Evolutionary conservation across 129 eudicot genomes (phyloP).

Genomic region (Pseudognaphalium luteoalbum): DNA sequence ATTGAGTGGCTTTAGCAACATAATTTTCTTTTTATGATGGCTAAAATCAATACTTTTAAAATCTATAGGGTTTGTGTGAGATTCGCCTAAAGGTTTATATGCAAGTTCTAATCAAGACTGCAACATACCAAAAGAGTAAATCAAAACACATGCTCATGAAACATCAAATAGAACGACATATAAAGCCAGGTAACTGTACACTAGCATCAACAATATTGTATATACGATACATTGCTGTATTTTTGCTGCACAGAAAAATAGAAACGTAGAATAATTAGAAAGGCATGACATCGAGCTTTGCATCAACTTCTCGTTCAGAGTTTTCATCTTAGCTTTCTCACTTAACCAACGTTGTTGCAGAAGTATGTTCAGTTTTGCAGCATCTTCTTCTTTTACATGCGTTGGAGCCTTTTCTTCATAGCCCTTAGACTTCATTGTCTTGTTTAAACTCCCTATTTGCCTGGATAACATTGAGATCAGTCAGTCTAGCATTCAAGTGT

Average conservation of each 20-base stretch:
- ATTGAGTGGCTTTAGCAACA: too few species aligned
- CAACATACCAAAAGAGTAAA: too few species aligned
- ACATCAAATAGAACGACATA: too few species aligned
- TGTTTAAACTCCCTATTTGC: conserved; percentile 53
- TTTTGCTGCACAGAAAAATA: neutral
- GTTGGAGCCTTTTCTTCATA: conserved; percentile 71
- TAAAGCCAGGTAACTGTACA: too few species aligned
- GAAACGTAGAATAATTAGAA: neutral
- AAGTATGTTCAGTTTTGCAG: conserved; percentile 44
- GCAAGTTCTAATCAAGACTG: too few species aligned
- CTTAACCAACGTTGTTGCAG: conserved; percentile 53
- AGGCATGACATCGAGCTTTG: neutral
- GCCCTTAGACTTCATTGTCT: conserved; percentile 60
- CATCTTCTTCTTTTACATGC: conserved; percentile 57
- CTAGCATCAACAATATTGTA: too few species aligned
- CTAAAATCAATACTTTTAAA: too few species aligned
- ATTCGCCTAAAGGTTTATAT: too few species aligned
- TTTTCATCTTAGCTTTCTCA: conserved; percentile 50
- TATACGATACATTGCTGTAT: too few species aligned
- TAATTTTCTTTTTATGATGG: too few species aligned
- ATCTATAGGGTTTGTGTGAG: too few species aligned
- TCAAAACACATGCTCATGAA: too few species aligned
- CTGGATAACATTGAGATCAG: conserved; percentile 63
- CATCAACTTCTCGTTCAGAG: conserved; percentile 39
- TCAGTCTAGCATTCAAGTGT: conserved; percentile 22